Conservation (phyloP, 768 basidiomycete genomes). For the Tylopilus subfusipes region DNA sequence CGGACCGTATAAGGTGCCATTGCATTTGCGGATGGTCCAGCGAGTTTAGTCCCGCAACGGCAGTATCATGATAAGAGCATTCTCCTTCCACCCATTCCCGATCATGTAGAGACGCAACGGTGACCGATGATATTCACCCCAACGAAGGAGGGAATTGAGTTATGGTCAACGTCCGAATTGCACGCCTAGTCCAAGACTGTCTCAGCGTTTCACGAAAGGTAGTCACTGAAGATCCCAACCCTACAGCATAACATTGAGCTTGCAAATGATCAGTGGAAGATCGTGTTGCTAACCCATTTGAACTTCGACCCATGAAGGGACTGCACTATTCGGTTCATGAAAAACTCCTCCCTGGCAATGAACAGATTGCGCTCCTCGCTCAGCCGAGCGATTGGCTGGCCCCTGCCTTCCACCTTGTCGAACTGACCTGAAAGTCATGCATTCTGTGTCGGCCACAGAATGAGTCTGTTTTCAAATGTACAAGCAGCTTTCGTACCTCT, state of each 20-base stretch:
- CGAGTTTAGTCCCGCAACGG: conserved; percentile 68
- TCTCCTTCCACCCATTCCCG: conserved; percentile 69
- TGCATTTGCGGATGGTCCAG: conserved; percentile 66
- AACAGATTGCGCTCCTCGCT: conserved; percentile 56
- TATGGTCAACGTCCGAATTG: conserved; percentile 56
- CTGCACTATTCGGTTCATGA: conserved; percentile 84
- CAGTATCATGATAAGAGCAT: conserved; percentile 61
- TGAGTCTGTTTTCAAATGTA: neutral
- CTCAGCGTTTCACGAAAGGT: conserved; percentile 64
- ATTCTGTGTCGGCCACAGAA: conserved; percentile 39
- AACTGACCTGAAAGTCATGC: conserved; percentile 67
- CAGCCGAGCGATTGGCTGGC: conserved; percentile 44
- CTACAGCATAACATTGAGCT: conserved; percentile 33
- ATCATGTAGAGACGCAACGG: conserved; percentile 43
- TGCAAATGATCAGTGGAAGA: neutral
- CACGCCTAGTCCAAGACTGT: conserved; percentile 73
- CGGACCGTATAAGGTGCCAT: conserved; percentile 78
- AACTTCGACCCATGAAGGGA: conserved; percentile 83
- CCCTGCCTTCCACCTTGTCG: conserved; percentile 66
- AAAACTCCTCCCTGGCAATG: conserved; percentile 72
- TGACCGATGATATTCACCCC: conserved; percentile 30
- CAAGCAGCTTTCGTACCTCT: conserved; percentile 47
- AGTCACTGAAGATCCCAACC: conserved; percentile 59
- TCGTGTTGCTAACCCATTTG: conserved; percentile 52
- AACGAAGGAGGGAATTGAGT: conserved; percentile 39